Evolutionary conservation across 345 rosid species (phyloP).

Genomic region (Rhodamnia rubescens): DNA sequence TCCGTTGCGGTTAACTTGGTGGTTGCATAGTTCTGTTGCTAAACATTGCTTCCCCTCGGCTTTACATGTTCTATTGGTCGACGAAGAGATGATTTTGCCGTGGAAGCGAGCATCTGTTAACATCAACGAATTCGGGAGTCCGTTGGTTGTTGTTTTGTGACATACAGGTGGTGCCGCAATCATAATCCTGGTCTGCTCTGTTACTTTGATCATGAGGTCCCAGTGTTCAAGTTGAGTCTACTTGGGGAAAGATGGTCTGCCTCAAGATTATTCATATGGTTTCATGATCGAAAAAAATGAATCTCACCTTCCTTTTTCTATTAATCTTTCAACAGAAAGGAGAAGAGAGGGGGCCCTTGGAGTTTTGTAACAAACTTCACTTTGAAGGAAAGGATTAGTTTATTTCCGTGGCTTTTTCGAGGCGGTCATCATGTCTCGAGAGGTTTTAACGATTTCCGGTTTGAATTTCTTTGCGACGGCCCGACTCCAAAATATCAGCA

Average conservation of each 20-base stretch:
- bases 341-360: neutral
- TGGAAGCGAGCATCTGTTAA: neutral
- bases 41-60: neutral
- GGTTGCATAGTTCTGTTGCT: neutral
- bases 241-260: neutral
- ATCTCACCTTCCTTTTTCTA: neutral
- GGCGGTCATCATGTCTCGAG: neutral
- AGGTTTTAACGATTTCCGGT: neutral
- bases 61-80: neutral
- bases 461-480: neutral
- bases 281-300: neutral
- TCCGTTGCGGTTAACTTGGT: neutral
- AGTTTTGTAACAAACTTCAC: neutral
- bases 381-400: neutral
- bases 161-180: neutral
- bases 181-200: conserved; percentile 14
- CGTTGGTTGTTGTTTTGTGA: neutral
- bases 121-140: neutral
- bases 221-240: neutral
- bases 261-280: neutral
- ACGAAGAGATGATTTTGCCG: neutral
- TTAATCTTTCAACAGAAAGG: neutral
- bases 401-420: neutral
- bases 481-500: neutral
- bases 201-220: conserved; percentile 9